phyloP scores from a whole-genome alignment of 1,284 basidiomycete genomes.

The Ceratorhiza oryzae-sativae region DNA sequence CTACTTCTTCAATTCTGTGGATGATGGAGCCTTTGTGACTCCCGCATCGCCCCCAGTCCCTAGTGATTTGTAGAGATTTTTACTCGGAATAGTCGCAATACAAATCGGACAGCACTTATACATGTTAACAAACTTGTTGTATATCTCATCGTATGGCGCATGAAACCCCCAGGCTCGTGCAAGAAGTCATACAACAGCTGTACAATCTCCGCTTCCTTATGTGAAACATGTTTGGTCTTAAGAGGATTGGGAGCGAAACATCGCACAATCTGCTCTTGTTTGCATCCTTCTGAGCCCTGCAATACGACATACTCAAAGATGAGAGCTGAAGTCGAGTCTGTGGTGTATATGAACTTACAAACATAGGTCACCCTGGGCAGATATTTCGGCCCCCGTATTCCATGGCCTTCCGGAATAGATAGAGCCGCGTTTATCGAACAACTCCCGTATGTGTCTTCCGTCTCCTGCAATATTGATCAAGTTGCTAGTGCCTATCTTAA shows the following conservation, averaged over 20 bases:
- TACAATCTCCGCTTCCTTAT: slow-evolving; percentile 31
- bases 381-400: slow-evolving; percentile 12
- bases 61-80: not conserved
- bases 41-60: not conserved
- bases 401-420: slow-evolving; percentile 28
- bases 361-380: slow-evolving; percentile 7
- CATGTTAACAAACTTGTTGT: slow-evolving; percentile 26
- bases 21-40: not conserved
- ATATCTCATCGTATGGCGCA: slow-evolving; percentile 34
- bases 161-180: slow-evolving; percentile 20
- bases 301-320: too few relatives aligned
- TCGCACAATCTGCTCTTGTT: slow-evolving; percentile 28
- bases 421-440: slow-evolving; percentile 35
- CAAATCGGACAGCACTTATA: not conserved
- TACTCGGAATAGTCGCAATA: too few relatives aligned
- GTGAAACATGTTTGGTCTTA: slow-evolving; percentile 10
- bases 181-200: slow-evolving; percentile 36
- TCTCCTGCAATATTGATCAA: slow-evolving; percentile 33
- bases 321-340: not conserved
- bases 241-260: slow-evolving; percentile 9
- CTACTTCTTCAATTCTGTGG: not conserved
- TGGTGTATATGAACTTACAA: not conserved
- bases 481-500: slow-evolving; percentile 23
- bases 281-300: slow-evolving; percentile 23
- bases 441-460: slow-evolving; percentile 24